Percentiles rank a stretch among this genome's conserved stretches.
phyloP scores from a whole-genome alignment of 1,139 yeast genomes.

The Wickerhamomyces sp. region DNA sequence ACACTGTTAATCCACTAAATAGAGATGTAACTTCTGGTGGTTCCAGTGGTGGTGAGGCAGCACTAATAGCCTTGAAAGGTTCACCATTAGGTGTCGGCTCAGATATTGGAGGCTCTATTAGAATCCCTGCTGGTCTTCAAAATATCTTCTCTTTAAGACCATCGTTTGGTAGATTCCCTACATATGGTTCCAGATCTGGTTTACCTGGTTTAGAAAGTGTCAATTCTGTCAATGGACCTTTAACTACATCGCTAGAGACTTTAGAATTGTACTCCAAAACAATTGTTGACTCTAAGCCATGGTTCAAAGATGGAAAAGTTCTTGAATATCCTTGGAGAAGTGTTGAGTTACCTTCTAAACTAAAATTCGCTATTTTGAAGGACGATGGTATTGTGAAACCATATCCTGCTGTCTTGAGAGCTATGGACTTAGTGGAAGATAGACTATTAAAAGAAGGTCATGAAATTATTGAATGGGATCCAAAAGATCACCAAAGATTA shows the following conservation, averaged over 20 bases:
- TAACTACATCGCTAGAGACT: slow-evolving; percentile 60
- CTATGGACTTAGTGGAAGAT: slow-evolving; percentile 41
- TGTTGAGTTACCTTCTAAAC: slow-evolving; percentile 41
- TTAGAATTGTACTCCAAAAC: slow-evolving; percentile 55
- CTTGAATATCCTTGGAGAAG: slow-evolving; percentile 61
- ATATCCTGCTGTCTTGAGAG: slow-evolving; percentile 61
- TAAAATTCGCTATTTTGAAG: slow-evolving; percentile 42
- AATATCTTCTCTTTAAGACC: slow-evolving; percentile 56
- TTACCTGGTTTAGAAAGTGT: slow-evolving; percentile 55
- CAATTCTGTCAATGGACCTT: slow-evolving; percentile 54
- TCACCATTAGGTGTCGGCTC: slow-evolving; percentile 55
- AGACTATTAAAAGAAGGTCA: slow-evolving; percentile 51
- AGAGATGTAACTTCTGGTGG: slow-evolving; percentile 45
- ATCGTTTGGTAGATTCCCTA: slow-evolving; percentile 46
- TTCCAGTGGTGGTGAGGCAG: slow-evolving; percentile 57
- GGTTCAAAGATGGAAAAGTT: slow-evolving; percentile 56
- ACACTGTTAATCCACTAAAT: slow-evolving; percentile 42
- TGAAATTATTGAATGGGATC: slow-evolving; percentile 54
- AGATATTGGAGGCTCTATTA: slow-evolving; percentile 61
- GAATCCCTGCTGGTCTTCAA: slow-evolving; percentile 51
- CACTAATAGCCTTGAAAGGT: slow-evolving; percentile 44
- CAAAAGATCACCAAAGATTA: slow-evolving; percentile 27
- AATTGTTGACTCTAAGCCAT: slow-evolving; percentile 55
- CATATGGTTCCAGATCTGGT: slow-evolving; percentile 49
- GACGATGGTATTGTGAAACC: slow-evolving; percentile 46